Evolutionary conservation across 2,329 filamentous ascomycete species (phyloP), one percentile per base, ranked within the genome.

Genomic region (Exophiala calicioides): DNA sequence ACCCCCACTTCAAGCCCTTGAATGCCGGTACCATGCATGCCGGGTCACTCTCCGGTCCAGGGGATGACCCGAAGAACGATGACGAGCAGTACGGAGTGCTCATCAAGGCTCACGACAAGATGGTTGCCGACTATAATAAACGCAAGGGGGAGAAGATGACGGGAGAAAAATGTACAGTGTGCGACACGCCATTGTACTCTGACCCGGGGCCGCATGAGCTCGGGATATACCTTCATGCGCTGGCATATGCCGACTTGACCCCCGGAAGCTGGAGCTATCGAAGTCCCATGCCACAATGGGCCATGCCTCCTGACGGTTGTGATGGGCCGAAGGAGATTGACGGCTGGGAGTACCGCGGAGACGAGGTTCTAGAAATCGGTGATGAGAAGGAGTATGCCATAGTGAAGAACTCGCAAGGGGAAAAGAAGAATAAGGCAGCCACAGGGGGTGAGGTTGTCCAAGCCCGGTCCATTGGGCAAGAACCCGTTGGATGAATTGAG

Each of bases 101-200:
- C 23, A 44, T 60, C 40, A 47, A 50, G 27, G 51, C 51, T 39
- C 70, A 74, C 51, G 88, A 96, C 62, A 88, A 93, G 59, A 90
- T 96, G 81, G 85, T 96, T 27, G 86, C 90, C 58, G 78, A 85
- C 44, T 97, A 97, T 66, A 82, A 95, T 63, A 89, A 90, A 69
- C 82, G 84, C 60, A 90, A 91, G 60, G 91, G 90, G 1, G 93
- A 98, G 74, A 90, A 88, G 65, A 86, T 97, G 78, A 94, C 90
- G 1, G 93, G 93, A 9, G 75, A 90, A 61, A 71, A 81, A 12
- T 98, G 93, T 65, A 77, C 84, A 4, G 68, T 90, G 24, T 98
- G 93, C 66, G 79, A 85, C 48, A 95, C 93, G 15, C 86, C 88
- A 16, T 74, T 98, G 32, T 98, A 97, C 68, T 94, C 88, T 12